A percentile compares a stretch with the other conserved stretches of the same genome.
Evolutionary conservation across 345 rosid genomes (phyloP).

Genomic region (Syzygium aqueum): DNA sequence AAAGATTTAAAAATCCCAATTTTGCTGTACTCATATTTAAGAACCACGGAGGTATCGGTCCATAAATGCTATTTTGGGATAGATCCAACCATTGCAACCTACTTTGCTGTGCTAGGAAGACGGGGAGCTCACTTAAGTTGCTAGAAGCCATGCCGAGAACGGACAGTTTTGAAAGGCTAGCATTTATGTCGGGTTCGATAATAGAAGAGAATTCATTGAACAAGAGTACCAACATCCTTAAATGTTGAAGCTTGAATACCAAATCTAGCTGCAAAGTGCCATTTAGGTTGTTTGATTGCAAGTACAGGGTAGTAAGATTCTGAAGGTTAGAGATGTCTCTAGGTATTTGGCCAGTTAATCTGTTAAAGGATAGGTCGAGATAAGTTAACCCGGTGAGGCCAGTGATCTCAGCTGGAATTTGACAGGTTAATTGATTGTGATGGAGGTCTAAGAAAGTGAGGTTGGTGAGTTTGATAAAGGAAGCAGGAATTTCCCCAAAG

Average conservation of each 20-base stretch:
- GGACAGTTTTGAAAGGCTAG: background rate
- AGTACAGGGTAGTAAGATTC: background rate
- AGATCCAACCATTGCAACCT: background rate
- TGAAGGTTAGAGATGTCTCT: background rate
- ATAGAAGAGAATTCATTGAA: background rate
- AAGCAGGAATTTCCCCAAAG: background rate
- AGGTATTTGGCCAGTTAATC: constrained; percentile 8
- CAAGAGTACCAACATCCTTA: background rate
- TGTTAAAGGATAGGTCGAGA: background rate
- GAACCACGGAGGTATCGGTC: constrained; percentile 12
- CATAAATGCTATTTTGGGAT: constrained; percentile 5
- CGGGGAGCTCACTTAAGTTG: constrained; percentile 12
- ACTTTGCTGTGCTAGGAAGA: constrained; percentile 8
- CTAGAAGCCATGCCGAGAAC: background rate
- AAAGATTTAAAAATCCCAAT: too few species aligned
- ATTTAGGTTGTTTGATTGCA: background rate
- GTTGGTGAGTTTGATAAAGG: background rate
- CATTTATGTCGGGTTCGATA: background rate
- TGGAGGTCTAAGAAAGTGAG: background rate
- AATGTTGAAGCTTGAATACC: background rate
- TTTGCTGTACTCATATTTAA: background rate
- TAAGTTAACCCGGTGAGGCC: background rate
- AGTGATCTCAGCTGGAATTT: background rate
- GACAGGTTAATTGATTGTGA: background rate
- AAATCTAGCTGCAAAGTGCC: constrained; percentile 1